phyloP scores from a whole-genome alignment of 306 rosid genomes.

The Rubus parviflorus region DNA sequence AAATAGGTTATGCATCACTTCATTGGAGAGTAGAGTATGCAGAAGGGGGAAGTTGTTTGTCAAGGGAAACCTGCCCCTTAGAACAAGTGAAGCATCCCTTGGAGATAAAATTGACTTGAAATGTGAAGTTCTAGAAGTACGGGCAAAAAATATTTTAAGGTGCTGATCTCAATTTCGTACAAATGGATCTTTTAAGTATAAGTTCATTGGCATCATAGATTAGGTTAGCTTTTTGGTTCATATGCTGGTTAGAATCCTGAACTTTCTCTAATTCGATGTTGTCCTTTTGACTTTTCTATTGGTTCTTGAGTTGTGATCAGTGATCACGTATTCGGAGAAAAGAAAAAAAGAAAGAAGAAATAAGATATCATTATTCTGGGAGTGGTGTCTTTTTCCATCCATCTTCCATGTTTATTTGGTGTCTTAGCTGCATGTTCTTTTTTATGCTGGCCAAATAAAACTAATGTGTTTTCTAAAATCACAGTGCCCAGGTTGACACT shows the following conservation, averaged over 20 bases:
- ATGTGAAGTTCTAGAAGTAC: constrained; percentile 87
- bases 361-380: background rate
- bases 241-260: constrained; percentile 8
- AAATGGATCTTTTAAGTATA: constrained; percentile 14
- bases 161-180: constrained; percentile 29
- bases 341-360: background rate
- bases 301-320: constrained; percentile 5
- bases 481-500: constrained; percentile 95
- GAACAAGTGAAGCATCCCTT: constrained; percentile 69
- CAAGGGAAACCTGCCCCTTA: constrained; percentile 93
- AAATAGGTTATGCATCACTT: constrained; percentile 75
- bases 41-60: constrained; percentile 78
- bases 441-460: constrained; percentile 16
- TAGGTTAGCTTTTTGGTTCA: constrained; percentile 8
- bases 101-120: constrained; percentile 81
- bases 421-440: constrained; percentile 9
- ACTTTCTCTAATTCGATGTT: background rate
- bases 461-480: constrained; percentile 22
- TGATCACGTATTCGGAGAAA: background rate
- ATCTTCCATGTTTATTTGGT: background rate
- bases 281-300: background rate
- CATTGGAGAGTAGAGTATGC: constrained; percentile 85
- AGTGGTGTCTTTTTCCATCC: background rate
- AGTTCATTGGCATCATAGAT: background rate
- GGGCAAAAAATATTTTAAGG: constrained; percentile 76